A percentile compares a stretch with the other conserved stretches of the same genome.
These are phyloP conservation scores for Fonsecaea monophora DNA, from an alignment of 2,329 filamentous ascomycete genomes.

Conservation along the genomic window DNA sequence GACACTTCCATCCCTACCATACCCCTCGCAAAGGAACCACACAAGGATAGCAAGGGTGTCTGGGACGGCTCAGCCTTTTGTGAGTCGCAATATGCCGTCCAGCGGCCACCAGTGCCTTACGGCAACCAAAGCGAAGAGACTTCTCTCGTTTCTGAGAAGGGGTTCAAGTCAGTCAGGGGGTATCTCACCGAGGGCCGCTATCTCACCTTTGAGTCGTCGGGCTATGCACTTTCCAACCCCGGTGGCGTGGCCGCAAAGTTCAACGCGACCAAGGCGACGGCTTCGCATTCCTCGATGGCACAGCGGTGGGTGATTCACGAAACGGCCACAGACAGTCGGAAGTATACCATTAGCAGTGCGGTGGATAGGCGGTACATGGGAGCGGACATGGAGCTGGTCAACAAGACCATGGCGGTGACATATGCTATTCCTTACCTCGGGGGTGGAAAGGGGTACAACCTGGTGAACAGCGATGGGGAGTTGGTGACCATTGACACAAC, in stretches of 20 bases:
- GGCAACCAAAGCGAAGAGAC: conserved; percentile 48
- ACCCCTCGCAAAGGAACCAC: conserved; percentile 54
- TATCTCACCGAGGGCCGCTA: conserved; percentile 63
- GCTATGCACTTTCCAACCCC: conserved; percentile 52
- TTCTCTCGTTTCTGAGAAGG: conserved; percentile 57
- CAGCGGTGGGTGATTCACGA: conserved; percentile 62
- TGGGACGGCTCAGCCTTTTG: conserved; percentile 57
- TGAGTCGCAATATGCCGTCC: conserved; percentile 47
- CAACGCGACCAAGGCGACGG: conserved; percentile 41
- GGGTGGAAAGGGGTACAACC: conserved; percentile 46
- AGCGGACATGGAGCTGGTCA: conserved; percentile 37
- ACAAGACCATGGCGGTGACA: conserved; percentile 40
- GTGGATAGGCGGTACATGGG: conserved; percentile 51
- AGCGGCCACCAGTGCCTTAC: conserved; percentile 59
- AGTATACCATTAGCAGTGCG: conserved; percentile 52
- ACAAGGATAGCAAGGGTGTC: conserved; percentile 50
- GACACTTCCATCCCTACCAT: conserved; percentile 58
- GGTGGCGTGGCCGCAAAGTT: conserved; percentile 35
- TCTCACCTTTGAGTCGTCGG: conserved; percentile 58
- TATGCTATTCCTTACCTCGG: conserved; percentile 47
- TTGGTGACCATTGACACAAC: conserved; percentile 5
- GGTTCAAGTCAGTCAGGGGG: conserved; percentile 61
- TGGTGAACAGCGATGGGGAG: conserved; percentile 42
- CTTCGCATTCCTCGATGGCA: conserved; percentile 48
- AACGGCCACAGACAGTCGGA: conserved; percentile 44